These are phyloP conservation scores for Eutrema yunnanense DNA, from an alignment of 345 rosid genomes.

Conservation along the genomic window DNA sequence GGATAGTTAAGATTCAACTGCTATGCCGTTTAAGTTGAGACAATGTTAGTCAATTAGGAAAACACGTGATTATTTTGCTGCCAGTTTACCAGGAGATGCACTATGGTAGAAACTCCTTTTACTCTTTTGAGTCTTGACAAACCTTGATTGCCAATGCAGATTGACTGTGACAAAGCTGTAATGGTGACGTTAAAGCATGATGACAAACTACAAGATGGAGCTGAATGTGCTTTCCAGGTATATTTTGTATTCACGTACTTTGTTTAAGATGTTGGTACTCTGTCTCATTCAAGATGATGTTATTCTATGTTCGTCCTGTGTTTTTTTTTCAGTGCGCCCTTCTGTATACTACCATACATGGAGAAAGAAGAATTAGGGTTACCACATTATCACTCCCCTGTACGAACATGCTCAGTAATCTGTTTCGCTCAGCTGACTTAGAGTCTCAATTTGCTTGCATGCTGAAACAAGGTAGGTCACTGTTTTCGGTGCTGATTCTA, in stretches of 20 bases:
- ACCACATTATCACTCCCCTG: constrained; percentile 82
- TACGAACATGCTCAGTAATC: constrained; percentile 75
- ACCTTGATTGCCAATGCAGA: constrained; percentile 50
- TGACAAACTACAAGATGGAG: constrained; percentile 90
- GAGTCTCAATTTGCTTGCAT: constrained; percentile 93
- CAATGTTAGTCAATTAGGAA: background rate
- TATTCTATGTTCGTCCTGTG: constrained; percentile 12
- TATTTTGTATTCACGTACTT: constrained; percentile 4
- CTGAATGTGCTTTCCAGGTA: constrained; percentile 96
- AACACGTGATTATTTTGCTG: background rate
- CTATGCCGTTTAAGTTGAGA: background rate
- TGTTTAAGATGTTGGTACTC: constrained; percentile 5
- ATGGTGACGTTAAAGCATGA: constrained; percentile 96
- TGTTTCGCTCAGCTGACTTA: constrained; percentile 90
- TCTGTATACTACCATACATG: constrained; percentile 83
- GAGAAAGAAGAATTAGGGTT: constrained; percentile 94
- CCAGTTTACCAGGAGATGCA: background rate
- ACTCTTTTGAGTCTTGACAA: constrained; percentile 7
- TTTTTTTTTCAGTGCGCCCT: constrained; percentile 72
- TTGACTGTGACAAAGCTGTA: constrained; percentile 90
- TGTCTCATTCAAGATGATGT: background rate
- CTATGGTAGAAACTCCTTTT: constrained; percentile 12
- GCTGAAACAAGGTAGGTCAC: constrained; percentile 75
- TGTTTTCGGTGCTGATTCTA: background rate
- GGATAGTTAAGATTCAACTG: background rate